Base-by-base conservation (phyloP, 177 flowering plant genomes). In the Vitis hybrid region DNA sequence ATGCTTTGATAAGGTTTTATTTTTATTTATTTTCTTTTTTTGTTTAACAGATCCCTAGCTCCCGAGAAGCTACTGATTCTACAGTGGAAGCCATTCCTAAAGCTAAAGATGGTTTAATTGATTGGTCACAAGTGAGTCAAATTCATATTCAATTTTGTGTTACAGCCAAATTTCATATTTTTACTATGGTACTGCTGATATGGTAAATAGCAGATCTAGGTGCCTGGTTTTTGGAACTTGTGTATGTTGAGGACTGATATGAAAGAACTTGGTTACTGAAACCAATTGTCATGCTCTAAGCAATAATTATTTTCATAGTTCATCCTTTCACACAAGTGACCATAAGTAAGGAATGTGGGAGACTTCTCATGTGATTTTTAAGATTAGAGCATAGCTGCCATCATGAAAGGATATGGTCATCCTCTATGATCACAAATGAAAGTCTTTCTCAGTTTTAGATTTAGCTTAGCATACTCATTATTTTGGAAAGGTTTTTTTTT, bases 41-140 rank as follows among this genome's bases (percentile, higher is more conserved):
- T 53, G 35, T 58, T 69, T 60, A 54, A 71, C 83, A 94, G 98
- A 83, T 94, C 68, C 95, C 96, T 49, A 84, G 78, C 76, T 78
- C 93, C 58, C 63, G 48, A 69, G 98, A 93, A 73, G 83, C 82
- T 60, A 51, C 63, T 46, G 72, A 81, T 61, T 88, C 99, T 71
- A 71, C 80, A 59, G 80, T 79, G 56, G 74, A 71, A 73, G 76
- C 83, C 51, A 88, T 93, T 77, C 98, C 99, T 49, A 85, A 76
- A 66, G 89, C 88, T 13, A 73, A 86, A 71, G 83, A 84, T 76
- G 94, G 98, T 67, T 79, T 70, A 63, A 80, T 95, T 77, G 98
- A 95, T 74, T 95, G 99, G 98, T 90, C 98, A 53, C 88, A 90
- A 77, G 99, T 91, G 73, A 77, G 85, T 78, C 46, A 63, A 51